These are phyloP conservation scores for Datura wrightii DNA, from an alignment of 257 asterid genomes.

Conservation along the genomic window DNA sequence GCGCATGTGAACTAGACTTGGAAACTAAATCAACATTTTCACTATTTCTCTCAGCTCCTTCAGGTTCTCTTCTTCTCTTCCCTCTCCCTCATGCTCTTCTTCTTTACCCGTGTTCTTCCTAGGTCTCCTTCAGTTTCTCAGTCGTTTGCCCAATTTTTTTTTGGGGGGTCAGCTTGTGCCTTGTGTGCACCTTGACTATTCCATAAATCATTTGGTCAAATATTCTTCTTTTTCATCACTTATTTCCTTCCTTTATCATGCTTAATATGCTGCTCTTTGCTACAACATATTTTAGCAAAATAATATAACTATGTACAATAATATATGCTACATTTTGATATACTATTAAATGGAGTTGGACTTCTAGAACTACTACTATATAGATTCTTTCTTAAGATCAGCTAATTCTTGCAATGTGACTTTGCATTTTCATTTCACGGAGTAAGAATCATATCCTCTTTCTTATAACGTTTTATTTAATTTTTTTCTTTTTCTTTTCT, in stretches of 20 bases:
- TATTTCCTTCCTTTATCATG: neutral
- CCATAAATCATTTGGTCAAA: neutral
- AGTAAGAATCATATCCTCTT: neutral
- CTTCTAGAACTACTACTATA: neutral
- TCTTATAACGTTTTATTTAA: neutral
- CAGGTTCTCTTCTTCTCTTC: constrained; percentile 20
- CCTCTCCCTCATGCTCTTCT: constrained; percentile 4
- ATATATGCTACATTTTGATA: neutral
- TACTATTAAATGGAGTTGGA: neutral
- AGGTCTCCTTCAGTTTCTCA: neutral
- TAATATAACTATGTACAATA: neutral
- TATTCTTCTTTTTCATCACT: constrained; percentile 6
- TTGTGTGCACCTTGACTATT: neutral
- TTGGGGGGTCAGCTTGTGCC: neutral
- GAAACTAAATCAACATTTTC: neutral
- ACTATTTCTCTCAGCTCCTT: neutral
- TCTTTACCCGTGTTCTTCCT: constrained; percentile 7
- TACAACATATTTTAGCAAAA: neutral
- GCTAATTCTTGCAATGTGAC: neutral
- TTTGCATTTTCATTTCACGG: neutral
- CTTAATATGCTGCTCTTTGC: constrained; percentile 21
- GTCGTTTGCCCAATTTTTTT: neutral
- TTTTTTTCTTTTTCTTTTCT: neutral
- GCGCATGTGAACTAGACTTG: neutral
- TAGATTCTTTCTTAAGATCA: neutral